These are phyloP conservation scores for Thelonectria rubi DNA, from an alignment of 2,329 filamentous ascomycete species.

Conservation along the genomic window DNA sequence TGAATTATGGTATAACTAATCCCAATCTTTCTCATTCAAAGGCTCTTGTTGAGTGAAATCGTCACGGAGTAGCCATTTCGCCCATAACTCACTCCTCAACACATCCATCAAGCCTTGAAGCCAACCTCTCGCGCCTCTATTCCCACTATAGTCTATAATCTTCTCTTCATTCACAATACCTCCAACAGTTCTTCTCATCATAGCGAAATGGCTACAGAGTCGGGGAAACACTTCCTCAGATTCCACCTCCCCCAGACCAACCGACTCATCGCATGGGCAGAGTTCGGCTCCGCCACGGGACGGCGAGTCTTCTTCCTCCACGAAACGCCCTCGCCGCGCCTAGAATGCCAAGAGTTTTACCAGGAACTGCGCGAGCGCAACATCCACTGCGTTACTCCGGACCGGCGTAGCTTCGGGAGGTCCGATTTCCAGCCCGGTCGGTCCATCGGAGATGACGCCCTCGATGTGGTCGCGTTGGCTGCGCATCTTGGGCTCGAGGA, in stretches of 20 bases:
- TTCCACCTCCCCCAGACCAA: conserved; percentile 22
- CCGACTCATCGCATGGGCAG: conserved; percentile 27
- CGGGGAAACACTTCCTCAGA: not conserved
- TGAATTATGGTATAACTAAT: not conserved
- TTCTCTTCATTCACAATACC: not conserved
- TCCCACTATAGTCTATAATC: not conserved
- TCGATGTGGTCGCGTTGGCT: conserved; percentile 16
- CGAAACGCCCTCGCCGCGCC: conserved; percentile 17
- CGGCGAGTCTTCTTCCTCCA: conserved; percentile 24
- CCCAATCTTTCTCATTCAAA: not conserved
- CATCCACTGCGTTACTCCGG: conserved; percentile 24
- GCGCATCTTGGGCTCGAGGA: conserved; percentile 12
- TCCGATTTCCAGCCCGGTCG: conserved; percentile 14
- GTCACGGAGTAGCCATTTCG: not conserved
- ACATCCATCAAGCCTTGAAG: not conserved
- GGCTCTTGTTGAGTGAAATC: not conserved
- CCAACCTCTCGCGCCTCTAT: not conserved
- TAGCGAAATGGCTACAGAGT: conserved; percentile 11
- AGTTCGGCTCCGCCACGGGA: conserved; percentile 14
- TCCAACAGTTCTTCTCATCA: not conserved
- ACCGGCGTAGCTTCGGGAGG: conserved; percentile 18
- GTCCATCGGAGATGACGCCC: conserved; percentile 21
- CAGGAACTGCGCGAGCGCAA: conserved; percentile 2
- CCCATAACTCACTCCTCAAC: not conserved
- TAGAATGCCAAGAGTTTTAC: conserved; percentile 24